Percentiles rank a stretch among this genome's conserved stretches.
Conservation (phyloP, 805 yeast species). For the Cyberlindnera maritima region DNA sequence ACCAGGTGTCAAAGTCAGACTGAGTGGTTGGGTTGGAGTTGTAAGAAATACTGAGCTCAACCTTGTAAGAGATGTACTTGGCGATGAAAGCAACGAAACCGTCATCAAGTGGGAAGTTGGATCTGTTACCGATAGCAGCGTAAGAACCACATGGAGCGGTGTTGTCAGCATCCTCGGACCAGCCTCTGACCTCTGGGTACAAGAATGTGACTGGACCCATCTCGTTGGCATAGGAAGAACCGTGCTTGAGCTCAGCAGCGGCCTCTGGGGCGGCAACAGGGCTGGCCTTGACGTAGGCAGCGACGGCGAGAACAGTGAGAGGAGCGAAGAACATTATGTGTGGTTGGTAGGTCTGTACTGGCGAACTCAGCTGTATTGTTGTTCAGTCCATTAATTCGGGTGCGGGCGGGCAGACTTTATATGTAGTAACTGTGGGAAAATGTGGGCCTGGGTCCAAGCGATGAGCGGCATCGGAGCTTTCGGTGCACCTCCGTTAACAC, state of each 20-base stretch:
- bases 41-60: conserved; percentile 41
- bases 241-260: conserved; percentile 24
- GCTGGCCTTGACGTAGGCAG: conserved; percentile 20
- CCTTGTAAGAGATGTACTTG: conserved; percentile 38
- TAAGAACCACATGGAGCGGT: conserved; percentile 46
- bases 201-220: conserved; percentile 33
- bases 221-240: conserved; percentile 23
- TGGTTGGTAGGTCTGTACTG: background rate
- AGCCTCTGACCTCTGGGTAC: conserved; percentile 43
- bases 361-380: no score
- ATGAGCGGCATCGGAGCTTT: conserved; percentile 1
- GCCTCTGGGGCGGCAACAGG: conserved; percentile 25
- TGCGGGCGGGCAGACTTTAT: conserved; percentile 1
- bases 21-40: conserved; percentile 36
- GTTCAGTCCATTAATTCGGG: background rate
- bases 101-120: conserved; percentile 44
- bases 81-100: conserved; percentile 47
- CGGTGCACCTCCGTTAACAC: conserved; percentile 3
- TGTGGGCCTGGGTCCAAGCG: background rate
- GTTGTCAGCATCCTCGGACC: conserved; percentile 44
- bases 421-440: background rate
- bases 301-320: conserved; percentile 18
- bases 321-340: conserved; percentile 10
- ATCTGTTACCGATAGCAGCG: conserved; percentile 34
- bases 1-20: conserved; percentile 39